Evolutionary conservation across 164 flowering plant genomes (phyloP).

Genomic region (Aristolochia californica): DNA sequence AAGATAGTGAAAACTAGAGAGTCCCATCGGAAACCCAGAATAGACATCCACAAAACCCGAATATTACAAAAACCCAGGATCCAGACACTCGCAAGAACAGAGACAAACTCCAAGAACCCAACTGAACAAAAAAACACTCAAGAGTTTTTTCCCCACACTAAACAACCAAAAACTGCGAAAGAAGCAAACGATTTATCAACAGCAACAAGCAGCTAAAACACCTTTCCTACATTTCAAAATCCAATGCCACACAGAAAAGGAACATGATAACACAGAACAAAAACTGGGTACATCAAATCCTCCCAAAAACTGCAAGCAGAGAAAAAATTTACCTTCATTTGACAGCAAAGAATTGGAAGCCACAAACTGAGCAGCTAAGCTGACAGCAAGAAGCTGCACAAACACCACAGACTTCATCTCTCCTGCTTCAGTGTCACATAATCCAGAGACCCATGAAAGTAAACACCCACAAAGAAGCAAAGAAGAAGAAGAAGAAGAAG

Average conservation of each 20-base stretch:
- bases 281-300: slow-evolving; percentile 1
- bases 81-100: background rate
- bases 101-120: background rate
- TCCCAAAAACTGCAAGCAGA: background rate
- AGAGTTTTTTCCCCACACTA: background rate
- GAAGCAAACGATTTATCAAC: background rate
- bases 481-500: too few species aligned
- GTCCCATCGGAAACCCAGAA: too few species aligned
- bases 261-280: background rate
- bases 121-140: too few species aligned
- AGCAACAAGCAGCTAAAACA: background rate
- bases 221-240: background rate
- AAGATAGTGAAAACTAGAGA: too few species aligned
- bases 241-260: background rate
- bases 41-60: too few species aligned
- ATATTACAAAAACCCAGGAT: background rate
- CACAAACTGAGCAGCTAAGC: slow-evolving; percentile 21
- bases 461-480: too few species aligned
- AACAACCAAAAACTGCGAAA: background rate
- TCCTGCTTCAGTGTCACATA: slow-evolving; percentile 1
- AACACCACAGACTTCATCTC: slow-evolving; percentile 20
- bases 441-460: too few species aligned
- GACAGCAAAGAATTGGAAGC: slow-evolving; percentile 26
- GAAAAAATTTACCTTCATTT: slow-evolving; percentile 37
- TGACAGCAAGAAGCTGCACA: slow-evolving; percentile 24